Evolutionary conservation across 768 basidiomycete species (phyloP).

Genomic region (Wakefieldia striispora): DNA sequence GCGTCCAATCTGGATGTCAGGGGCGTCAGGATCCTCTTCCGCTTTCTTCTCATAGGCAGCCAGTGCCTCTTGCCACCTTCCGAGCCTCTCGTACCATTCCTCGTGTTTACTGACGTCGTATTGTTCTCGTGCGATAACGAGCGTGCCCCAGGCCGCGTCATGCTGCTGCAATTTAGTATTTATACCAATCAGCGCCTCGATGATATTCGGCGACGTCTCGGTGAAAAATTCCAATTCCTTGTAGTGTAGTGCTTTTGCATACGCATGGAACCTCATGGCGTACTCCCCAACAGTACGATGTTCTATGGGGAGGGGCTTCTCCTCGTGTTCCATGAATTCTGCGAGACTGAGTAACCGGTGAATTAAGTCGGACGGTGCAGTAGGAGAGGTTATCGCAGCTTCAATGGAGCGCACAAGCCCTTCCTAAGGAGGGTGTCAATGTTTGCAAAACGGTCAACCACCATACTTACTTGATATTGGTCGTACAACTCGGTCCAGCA

Average conservation of each 20-base stretch:
- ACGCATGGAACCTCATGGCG: constrained; percentile 89
- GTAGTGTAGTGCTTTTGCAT: constrained; percentile 97
- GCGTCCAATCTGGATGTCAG: constrained; percentile 79
- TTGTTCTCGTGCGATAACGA: constrained; percentile 84
- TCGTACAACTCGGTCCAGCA: constrained; percentile 97
- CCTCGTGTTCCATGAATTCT: constrained; percentile 99
- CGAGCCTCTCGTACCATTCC: constrained; percentile 97
- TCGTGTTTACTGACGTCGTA: constrained; percentile 92
- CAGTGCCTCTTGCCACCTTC: constrained; percentile 94
- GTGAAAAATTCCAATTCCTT: constrained; percentile 97
- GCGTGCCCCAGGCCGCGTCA: constrained; percentile 96
- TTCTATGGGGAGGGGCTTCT: constrained; percentile 92
- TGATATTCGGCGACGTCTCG: constrained; percentile 85
- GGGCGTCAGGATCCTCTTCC: constrained; percentile 68
- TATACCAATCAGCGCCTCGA: constrained; percentile 93
- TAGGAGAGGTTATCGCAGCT: constrained; percentile 72
- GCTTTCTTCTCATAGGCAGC: constrained; percentile 79
- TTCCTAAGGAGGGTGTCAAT: constrained; percentile 54
- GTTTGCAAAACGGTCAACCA: neutral
- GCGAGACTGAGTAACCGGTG: constrained; percentile 90
- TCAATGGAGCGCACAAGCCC: constrained; percentile 92
- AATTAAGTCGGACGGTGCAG: constrained; percentile 83
- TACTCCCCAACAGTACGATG: constrained; percentile 91
- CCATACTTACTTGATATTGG: constrained; percentile 76
- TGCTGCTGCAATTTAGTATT: constrained; percentile 96